phyloP scores from a whole-genome alignment of 768 basidiomycete species.

The Pisolithus tinctorius region DNA sequence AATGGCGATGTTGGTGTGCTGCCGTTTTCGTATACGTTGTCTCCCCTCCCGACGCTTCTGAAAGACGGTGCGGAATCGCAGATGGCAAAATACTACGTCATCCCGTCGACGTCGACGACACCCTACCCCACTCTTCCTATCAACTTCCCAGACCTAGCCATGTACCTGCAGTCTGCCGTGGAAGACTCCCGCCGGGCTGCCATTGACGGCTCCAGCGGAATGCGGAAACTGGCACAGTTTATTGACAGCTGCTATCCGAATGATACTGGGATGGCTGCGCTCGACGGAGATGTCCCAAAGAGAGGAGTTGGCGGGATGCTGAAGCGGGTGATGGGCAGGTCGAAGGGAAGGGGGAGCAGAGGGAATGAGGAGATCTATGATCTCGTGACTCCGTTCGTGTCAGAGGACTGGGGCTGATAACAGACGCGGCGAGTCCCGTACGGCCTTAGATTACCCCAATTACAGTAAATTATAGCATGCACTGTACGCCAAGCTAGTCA shows the following conservation, averaged over 20 bases:
- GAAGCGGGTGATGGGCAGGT: constrained; percentile 53
- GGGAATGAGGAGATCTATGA: constrained; percentile 78
- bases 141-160: constrained; percentile 65
- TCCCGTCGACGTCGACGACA: constrained; percentile 51
- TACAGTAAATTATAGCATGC: not conserved
- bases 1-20: constrained; percentile 58
- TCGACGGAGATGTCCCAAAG: constrained; percentile 33
- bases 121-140: constrained; percentile 72
- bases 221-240: constrained; percentile 64
- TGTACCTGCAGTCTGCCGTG: constrained; percentile 67
- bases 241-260: constrained; percentile 61
- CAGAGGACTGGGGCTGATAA: constrained; percentile 65
- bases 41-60: constrained; percentile 52
- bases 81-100: constrained; percentile 63
- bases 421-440: not conserved
- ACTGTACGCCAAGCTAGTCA: not conserved
- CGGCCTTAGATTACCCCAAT: not conserved
- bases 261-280: constrained; percentile 19
- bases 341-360: constrained; percentile 40
- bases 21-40: constrained; percentile 67
- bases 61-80: constrained; percentile 56
- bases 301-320: constrained; percentile 45
- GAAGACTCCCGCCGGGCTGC: constrained; percentile 59
- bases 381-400: constrained; percentile 74
- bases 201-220: constrained; percentile 52